Base-by-base conservation (phyloP, 179 eudicot species). In the Vitellaria paradoxa region DNA sequence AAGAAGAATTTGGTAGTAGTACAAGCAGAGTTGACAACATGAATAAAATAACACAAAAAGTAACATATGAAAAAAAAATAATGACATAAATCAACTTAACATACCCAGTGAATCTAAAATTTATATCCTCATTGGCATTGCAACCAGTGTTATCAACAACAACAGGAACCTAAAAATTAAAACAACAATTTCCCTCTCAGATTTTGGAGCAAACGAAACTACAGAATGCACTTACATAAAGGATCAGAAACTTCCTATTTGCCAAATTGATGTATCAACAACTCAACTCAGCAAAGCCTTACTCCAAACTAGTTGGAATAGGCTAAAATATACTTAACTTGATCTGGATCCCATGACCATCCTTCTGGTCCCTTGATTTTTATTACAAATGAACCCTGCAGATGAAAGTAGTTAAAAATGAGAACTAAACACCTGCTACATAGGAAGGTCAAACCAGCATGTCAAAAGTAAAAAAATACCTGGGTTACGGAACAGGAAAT, bases 291-390 rank as follows among this genome's bases (percentile, higher is more conserved):
- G 37, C 37, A 30, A 30, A 30, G 37, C 37, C 37, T 30, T 30
- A 30, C 37, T 30, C 37, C 37, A 30, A 30, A 30, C 37, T 30
- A 30, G 37, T 30, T 30, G 37, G 37, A 30, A 2, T 30, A 0
- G 37, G 37, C 37, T 30, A 30, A 30, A 30, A 60, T 49, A 24
- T 66, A 82, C 85, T 82, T 62, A 81, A 88, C 99, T 90, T 89
- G 97, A 78, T 89, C 91, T 69, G 99, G 98, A 79, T 91, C 84
- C 98, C 96, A 92, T 53, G 98, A 82, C 99, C 99, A 96, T 75
- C 99, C 99, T 78, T 87, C 88, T 45, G 99, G 97, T 74, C 97
- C 99, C 83, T 89, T 88, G 83, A 96, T 86, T 86, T 93, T 96
- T 46, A 93, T 87, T 69, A 94, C 81, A 86, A 90, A 96, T 73